Percentiles rank a stretch among this genome's conserved stretches.
Evolutionary conservation across 805 yeast genomes (phyloP).

Genomic region (Candida vartiovaarae): DNA sequence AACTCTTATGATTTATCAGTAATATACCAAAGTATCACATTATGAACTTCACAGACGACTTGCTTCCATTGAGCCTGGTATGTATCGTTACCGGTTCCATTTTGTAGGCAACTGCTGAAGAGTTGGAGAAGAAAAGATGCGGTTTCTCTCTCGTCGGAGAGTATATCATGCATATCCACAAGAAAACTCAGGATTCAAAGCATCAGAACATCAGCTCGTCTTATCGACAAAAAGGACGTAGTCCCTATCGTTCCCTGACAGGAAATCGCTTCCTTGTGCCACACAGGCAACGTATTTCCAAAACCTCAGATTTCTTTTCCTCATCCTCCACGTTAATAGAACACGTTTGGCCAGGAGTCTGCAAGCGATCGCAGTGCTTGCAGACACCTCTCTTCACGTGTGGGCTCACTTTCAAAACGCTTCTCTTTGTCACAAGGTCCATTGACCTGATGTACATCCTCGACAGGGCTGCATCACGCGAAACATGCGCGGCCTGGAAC

Average conservation of each 20-base stretch:
- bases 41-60: too few species aligned
- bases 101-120: too few species aligned
- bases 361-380: constrained; percentile 51
- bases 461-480: constrained; percentile 36
- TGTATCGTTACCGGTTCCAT: too few species aligned
- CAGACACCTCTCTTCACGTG: constrained; percentile 61
- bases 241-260: constrained; percentile 45
- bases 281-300: constrained; percentile 49
- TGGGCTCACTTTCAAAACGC: constrained; percentile 60
- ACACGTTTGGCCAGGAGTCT: constrained; percentile 42
- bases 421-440: constrained; percentile 58
- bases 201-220: background rate
- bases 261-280: constrained; percentile 50
- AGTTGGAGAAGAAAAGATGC: too few species aligned
- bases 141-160: too few species aligned
- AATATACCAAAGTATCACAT: too few species aligned
- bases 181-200: too few species aligned
- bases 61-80: too few species aligned
- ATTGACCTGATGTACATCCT: constrained; percentile 48
- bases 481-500: constrained; percentile 37
- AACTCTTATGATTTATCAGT: constrained; percentile 5
- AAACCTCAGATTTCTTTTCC: constrained; percentile 39
- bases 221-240: constrained; percentile 42
- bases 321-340: constrained; percentile 33
- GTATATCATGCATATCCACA: too few species aligned